Evolutionary conservation across 1,284 basidiomycete genomes (phyloP).

Genomic region (Stygiomarasmius scandens): DNA sequence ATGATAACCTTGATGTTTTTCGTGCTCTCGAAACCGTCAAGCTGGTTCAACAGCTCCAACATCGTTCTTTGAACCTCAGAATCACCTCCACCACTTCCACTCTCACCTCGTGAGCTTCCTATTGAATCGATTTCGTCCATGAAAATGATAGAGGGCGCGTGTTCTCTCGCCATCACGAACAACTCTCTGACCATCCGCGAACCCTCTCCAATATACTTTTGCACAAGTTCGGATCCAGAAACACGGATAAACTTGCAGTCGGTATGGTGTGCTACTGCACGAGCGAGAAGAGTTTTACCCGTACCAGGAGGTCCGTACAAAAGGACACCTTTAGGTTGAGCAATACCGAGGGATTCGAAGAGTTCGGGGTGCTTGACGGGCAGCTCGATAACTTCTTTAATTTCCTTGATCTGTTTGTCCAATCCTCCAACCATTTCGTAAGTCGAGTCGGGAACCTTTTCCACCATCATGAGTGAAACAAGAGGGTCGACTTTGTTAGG

Average conservation of each 20-base stretch:
- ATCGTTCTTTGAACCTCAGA: constrained; percentile 98
- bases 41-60: constrained; percentile 95
- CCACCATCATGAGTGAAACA: constrained; percentile 99
- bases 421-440: constrained; percentile 99
- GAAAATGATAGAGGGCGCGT: constrained; percentile 99
- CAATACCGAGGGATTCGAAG: constrained; percentile 95
- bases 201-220: constrained; percentile 99
- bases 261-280: constrained; percentile 96
- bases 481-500: constrained; percentile 96
- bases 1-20: constrained; percentile 99
- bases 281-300: constrained; percentile 92
- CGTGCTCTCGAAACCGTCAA: constrained; percentile 96
- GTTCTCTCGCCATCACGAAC: constrained; percentile 98
- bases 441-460: constrained; percentile 98
- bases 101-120: constrained; percentile 90
- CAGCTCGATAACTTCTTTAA: constrained; percentile 98
- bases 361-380: constrained; percentile 98
- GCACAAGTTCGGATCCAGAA: constrained; percentile 92
- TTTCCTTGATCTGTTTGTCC: constrained; percentile 99
- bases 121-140: constrained; percentile 99
- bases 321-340: constrained; percentile 96
- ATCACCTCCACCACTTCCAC: constrained; percentile 88
- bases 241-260: constrained; percentile 99
- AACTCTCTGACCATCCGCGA: constrained; percentile 96
- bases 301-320: constrained; percentile 97